phyloP scores from a whole-genome alignment of 2,329 filamentous ascomycete species.

The Trichoderma polysporum region DNA sequence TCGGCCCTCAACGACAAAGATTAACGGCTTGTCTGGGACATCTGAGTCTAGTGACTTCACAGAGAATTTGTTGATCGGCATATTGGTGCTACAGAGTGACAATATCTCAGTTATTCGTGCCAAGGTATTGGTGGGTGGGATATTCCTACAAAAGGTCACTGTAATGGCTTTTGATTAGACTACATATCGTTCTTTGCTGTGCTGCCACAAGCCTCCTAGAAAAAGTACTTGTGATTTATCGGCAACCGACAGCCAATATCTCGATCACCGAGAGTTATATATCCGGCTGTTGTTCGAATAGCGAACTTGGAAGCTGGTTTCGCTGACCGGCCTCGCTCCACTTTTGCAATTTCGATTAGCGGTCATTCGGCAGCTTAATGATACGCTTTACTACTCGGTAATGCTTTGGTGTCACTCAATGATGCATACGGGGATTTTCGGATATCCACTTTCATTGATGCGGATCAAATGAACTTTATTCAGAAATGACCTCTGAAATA shows the following conservation, averaged over 20 bases:
- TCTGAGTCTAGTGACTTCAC: slow-evolving; percentile 11
- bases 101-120: not conserved
- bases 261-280: not conserved
- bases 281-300: not conserved
- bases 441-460: not conserved
- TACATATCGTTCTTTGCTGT: not conserved
- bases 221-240: not conserved
- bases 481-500: no score
- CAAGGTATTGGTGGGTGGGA: no score
- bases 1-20: slow-evolving; percentile 16
- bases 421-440: not conserved
- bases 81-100: not conserved
- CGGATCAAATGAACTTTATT: no score
- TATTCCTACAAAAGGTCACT: no score
- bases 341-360: no score
- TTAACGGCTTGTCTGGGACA: slow-evolving; percentile 16
- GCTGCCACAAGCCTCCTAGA: no score
- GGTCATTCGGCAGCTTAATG: no score
- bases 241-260: not conserved
- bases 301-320: not conserved
- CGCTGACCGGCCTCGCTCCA: not conserved
- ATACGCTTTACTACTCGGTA: no score
- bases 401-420: no score
- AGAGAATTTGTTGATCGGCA: slow-evolving; percentile 12
- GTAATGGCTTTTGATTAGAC: not conserved